A percentile compares a stretch with the other conserved stretches of the same genome.
Evolutionary conservation across 2,329 filamentous ascomycete species (phyloP).

Genomic region (Phyllosticta citriasiana): DNA sequence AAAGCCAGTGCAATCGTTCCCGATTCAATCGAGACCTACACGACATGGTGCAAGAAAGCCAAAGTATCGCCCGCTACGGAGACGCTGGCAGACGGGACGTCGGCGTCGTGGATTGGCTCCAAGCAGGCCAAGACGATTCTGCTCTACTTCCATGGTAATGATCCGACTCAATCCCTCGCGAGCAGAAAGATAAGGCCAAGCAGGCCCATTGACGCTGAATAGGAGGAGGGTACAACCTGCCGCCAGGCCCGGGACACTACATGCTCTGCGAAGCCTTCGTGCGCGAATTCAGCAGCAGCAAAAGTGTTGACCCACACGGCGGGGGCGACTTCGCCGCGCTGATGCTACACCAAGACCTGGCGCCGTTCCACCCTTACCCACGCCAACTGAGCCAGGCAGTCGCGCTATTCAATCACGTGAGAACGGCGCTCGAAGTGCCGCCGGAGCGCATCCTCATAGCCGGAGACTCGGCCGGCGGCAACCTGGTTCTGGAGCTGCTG

Average conservation of each 20-base stretch:
- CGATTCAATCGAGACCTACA: background rate
- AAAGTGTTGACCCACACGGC: background rate
- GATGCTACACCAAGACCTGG: conserved; percentile 16
- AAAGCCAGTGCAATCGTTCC: background rate
- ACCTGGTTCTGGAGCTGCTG: conserved; percentile 15
- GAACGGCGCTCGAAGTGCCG: conserved; percentile 3
- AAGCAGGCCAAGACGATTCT: conserved; percentile 3
- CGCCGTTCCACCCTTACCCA: conserved; percentile 16
- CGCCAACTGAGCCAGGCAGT: conserved; percentile 17
- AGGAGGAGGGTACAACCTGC: conserved; percentile 6
- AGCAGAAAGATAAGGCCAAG: background rate
- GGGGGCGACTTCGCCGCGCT: conserved; percentile 11
- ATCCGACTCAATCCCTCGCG: background rate
- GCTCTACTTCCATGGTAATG: conserved; percentile 4
- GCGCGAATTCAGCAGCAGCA: background rate
- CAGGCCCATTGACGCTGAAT: background rate
- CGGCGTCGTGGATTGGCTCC: conserved; percentile 5
- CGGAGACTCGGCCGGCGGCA: conserved; percentile 18
- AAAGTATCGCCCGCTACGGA: background rate
- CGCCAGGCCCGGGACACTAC: background rate
- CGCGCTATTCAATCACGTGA: conserved; percentile 14
- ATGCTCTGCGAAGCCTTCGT: background rate
- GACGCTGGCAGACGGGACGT: background rate
- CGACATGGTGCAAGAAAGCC: background rate
- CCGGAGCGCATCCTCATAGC: background rate